phyloP scores from a whole-genome alignment of 2,329 filamentous ascomycete species.

The Passalora sequoiae region DNA sequence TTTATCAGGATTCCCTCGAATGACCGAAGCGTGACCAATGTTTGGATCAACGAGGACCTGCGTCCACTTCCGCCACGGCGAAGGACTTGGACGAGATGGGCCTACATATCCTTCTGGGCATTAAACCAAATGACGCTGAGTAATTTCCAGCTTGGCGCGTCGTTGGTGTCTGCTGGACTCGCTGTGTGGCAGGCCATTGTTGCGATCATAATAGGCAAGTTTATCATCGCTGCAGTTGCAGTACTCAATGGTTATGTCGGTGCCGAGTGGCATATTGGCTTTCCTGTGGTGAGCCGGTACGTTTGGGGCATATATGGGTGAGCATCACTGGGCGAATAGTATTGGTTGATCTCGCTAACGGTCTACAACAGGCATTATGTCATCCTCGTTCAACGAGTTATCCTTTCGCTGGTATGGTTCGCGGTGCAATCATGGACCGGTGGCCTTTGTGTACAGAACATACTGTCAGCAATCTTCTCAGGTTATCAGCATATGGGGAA shows the following conservation, averaged over 20 bases:
- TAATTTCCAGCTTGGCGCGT: slow-evolving; percentile 37
- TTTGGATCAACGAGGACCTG: slow-evolving; percentile 41
- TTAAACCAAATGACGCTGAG: slow-evolving; percentile 36
- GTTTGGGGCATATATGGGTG: slow-evolving; percentile 51
- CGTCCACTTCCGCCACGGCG: slow-evolving; percentile 38
- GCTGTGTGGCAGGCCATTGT: slow-evolving; percentile 41
- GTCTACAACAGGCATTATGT: slow-evolving; percentile 44
- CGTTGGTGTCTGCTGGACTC: slow-evolving; percentile 37
- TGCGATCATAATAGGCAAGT: slow-evolving; percentile 39
- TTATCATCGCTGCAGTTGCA: slow-evolving; percentile 54
- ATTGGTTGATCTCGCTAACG: not conserved
- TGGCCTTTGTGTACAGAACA: slow-evolving; percentile 48
- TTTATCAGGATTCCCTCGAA: slow-evolving; percentile 23
- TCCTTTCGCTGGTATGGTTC: slow-evolving; percentile 47
- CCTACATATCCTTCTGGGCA: slow-evolving; percentile 39
- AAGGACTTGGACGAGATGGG: slow-evolving; percentile 36
- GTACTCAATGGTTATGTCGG: slow-evolving; percentile 48
- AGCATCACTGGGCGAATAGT: not conserved
- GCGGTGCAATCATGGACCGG: slow-evolving; percentile 62
- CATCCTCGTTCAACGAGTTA: slow-evolving; percentile 49
- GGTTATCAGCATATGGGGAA: slow-evolving; percentile 52
- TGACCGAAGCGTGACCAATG: slow-evolving; percentile 26
- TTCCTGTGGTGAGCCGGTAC: slow-evolving; percentile 51
- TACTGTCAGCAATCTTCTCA: slow-evolving; percentile 54
- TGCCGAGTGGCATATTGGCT: slow-evolving; percentile 49